Percentiles rank a stretch among this genome's conserved stretches.
Conservation (phyloP, 2,329 filamentous ascomycete genomes). For the Penicillium palitans region DNA sequence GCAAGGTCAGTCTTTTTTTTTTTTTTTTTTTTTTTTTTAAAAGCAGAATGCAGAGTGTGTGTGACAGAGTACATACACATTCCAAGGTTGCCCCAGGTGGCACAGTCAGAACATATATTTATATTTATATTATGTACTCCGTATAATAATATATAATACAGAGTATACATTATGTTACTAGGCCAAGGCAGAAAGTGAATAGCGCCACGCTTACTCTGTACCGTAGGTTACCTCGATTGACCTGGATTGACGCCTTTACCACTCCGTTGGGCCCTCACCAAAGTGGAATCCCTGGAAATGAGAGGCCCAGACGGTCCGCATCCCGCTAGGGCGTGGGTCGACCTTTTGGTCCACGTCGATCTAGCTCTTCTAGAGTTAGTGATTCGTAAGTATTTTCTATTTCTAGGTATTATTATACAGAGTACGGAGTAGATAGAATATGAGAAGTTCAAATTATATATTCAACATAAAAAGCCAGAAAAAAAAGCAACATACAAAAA, state of each 20-base stretch:
- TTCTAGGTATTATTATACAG: no score
- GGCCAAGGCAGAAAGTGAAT: not conserved
- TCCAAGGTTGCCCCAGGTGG: not conserved
- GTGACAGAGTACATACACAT: not conserved
- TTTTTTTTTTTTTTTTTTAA: no score
- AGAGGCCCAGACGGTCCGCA: constrained; percentile 13
- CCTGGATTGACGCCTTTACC: not conserved
- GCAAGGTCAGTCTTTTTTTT: not conserved
- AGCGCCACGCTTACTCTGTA: not conserved
- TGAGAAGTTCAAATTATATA: not conserved
- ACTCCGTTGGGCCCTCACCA: not conserved
- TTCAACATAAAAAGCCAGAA: not conserved
- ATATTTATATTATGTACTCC: no score
- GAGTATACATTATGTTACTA: not conserved
- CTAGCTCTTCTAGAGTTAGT: not conserved
- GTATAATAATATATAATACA: not conserved
- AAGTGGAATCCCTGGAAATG: constrained; percentile 3
- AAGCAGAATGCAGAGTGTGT: not conserved
- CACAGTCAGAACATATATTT: no score
- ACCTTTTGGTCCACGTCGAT: not conserved
- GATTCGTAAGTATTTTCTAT: no score
- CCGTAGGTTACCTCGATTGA: not conserved
- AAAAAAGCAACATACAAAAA: not conserved
- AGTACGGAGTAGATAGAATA: no score
- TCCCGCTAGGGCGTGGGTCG: constrained; percentile 10